phyloP scores from a whole-genome alignment of 768 basidiomycete species.

The Boletus coccyginus region DNA sequence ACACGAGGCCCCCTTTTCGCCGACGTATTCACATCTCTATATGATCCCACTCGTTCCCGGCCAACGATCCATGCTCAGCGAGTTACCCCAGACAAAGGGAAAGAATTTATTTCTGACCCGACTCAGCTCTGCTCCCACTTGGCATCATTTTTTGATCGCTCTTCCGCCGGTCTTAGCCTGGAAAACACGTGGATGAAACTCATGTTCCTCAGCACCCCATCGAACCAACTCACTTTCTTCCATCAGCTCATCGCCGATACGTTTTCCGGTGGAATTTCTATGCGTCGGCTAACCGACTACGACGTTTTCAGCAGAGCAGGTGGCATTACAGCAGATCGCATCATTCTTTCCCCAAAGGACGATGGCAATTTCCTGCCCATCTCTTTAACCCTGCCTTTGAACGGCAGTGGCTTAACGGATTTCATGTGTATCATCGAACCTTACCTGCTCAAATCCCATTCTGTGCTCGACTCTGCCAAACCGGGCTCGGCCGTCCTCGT shows the following conservation, averaged over 20 bases:
- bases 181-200: slow-evolving; percentile 37
- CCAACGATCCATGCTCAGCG: slow-evolving; percentile 53
- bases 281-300: slow-evolving; percentile 64
- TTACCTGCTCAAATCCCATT: slow-evolving; percentile 73
- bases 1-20: slow-evolving; percentile 65
- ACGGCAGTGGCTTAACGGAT: slow-evolving; percentile 52
- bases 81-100: slow-evolving; percentile 54
- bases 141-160: slow-evolving; percentile 20
- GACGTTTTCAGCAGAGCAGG: slow-evolving; percentile 75
- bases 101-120: slow-evolving; percentile 46
- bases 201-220: slow-evolving; percentile 52
- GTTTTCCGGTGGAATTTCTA: slow-evolving; percentile 49
- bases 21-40: slow-evolving; percentile 65
- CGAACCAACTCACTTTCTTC: slow-evolving; percentile 43
- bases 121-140: slow-evolving; percentile 45
- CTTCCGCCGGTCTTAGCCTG: slow-evolving; percentile 27
- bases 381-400: slow-evolving; percentile 56
- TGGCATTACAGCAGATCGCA: slow-evolving; percentile 64
- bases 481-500: slow-evolving; percentile 69
- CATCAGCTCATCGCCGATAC: slow-evolving; percentile 55
- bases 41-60: slow-evolving; percentile 37
- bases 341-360: slow-evolving; percentile 57
- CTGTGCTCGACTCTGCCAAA: slow-evolving; percentile 65
- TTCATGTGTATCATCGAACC: slow-evolving; percentile 77
- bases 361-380: slow-evolving; percentile 47